Percentiles rank a stretch among this genome's conserved stretches.
phyloP scores from a whole-genome alignment of 2,329 filamentous ascomycete genomes.

The Talaromyces sp. region DNA sequence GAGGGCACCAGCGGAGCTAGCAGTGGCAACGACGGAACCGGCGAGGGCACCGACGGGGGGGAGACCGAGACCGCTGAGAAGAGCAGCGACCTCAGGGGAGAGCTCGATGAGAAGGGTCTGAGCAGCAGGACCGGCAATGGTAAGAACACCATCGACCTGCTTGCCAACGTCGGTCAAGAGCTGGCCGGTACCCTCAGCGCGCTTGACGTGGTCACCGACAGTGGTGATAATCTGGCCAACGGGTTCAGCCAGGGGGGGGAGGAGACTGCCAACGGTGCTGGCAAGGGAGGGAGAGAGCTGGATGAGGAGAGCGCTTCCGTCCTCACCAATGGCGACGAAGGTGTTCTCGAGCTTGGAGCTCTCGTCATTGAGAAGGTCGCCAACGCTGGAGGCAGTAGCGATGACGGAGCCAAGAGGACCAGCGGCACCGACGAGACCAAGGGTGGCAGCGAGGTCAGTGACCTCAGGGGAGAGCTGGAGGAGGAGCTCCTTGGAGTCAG shows the following conservation, averaged over 20 bases:
- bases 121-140: slow-evolving; percentile 24
- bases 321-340: slow-evolving; percentile 26
- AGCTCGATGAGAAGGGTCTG: slow-evolving; percentile 28
- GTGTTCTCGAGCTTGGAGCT: slow-evolving; percentile 20
- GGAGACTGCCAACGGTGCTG: slow-evolving; percentile 24
- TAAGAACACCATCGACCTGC: slow-evolving; percentile 21
- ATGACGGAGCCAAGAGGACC: slow-evolving; percentile 23
- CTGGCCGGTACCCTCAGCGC: slow-evolving; percentile 17
- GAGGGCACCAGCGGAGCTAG: slow-evolving; percentile 22
- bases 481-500: slow-evolving; percentile 23
- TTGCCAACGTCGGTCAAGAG: slow-evolving; percentile 23
- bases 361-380: slow-evolving; percentile 22
- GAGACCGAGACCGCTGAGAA: slow-evolving; percentile 25
- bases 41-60: slow-evolving; percentile 21
- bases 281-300: slow-evolving; percentile 23
- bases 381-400: slow-evolving; percentile 21
- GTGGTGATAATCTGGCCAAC: slow-evolving; percentile 23
- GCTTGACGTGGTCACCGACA: slow-evolving; percentile 25
- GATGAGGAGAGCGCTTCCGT: slow-evolving; percentile 25
- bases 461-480: slow-evolving; percentile 27
- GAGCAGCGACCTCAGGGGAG: slow-evolving; percentile 22
- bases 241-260: slow-evolving; percentile 25
- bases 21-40: slow-evolving; percentile 22
- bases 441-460: slow-evolving; percentile 22
- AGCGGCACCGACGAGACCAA: slow-evolving; percentile 22